Base-by-base conservation (phyloP, 108 stramenopile genomes). In the Cyclotella cryptica region DNA sequence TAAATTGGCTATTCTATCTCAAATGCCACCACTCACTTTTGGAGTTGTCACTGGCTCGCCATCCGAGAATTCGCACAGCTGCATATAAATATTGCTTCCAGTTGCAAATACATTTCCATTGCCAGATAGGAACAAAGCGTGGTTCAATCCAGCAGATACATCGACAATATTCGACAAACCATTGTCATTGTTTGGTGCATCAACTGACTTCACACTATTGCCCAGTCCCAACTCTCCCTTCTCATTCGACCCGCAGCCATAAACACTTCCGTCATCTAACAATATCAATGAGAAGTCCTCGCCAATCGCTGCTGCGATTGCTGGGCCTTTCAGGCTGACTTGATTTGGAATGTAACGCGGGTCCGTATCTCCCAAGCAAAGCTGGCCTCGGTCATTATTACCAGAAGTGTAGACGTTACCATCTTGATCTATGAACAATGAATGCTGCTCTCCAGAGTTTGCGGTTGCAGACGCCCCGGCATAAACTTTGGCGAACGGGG, bases 221-320 rank as follows among this genome's bases (percentile, higher is more conserved):
- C 77, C 80, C 15, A 83, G 52, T 47, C 87, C 87, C 24, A 85
- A 30, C 54, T 85, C 73, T 9, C 87, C 87, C 22, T 83, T 35
- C 30, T 66, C 69, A 73, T 85, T 85, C 27, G 72, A 70, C 42
- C 84, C 84, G 26, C 80, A 85, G 0, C 74, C 79, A 44, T 45
- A 82, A 1, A 77, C 75, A 19, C 21, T 54, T 22, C 84, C 84
- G 43, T 82, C 71, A 22, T 52, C 64, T 15, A 67, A 30, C n/a
- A 78, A 54, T 3, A 77, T 77, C 45, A 85, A 41, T 3, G 79
- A 63, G 72, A 73, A 72, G 21, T 78, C 80, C 3, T 72, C 75
- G 21, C 80, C 80, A 22, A 70, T 78, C 14, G 76, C 60, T 39
- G 52, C 75, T 39, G 52, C 84, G 29, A 77, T 46, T 3, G 65